phyloP scores from a whole-genome alignment of 2,329 filamentous ascomycete genomes.

The Cordyceps pruinosa region DNA sequence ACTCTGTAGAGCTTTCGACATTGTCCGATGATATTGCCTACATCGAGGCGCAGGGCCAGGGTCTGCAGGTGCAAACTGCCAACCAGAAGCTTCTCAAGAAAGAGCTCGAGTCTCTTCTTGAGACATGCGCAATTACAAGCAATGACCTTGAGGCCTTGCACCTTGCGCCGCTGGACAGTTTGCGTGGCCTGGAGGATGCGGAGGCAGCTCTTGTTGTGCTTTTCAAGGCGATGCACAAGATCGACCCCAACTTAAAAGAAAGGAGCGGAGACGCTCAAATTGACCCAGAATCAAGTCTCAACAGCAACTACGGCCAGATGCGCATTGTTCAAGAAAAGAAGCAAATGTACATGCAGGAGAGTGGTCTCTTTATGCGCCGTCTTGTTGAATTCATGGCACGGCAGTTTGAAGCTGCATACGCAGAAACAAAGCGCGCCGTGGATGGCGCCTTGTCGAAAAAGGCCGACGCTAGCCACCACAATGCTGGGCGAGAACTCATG shows the following conservation, averaged over 20 bases:
- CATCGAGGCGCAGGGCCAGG: constrained; percentile 95
- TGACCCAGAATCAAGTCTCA: constrained; percentile 42
- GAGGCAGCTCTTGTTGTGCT: constrained; percentile 72
- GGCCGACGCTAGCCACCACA: constrained; percentile 64
- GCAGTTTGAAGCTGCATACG: constrained; percentile 70
- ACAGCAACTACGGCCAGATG: constrained; percentile 81
- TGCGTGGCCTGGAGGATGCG: constrained; percentile 66
- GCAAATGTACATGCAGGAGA: constrained; percentile 76
- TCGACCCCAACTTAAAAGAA: constrained; percentile 70
- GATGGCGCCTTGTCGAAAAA: constrained; percentile 56
- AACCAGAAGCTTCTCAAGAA: constrained; percentile 92
- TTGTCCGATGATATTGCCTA: constrained; percentile 93
- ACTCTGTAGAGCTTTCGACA: constrained; percentile 89
- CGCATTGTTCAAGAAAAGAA: constrained; percentile 91
- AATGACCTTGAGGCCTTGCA: constrained; percentile 67
- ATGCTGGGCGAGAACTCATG: constrained; percentile 62
- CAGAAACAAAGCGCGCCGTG: constrained; percentile 60
- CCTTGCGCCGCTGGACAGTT: constrained; percentile 64
- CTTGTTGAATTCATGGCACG: constrained; percentile 75
- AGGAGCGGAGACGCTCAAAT: constrained; percentile 42
- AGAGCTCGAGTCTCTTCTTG: constrained; percentile 81
- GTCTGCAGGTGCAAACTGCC: constrained; percentile 91
- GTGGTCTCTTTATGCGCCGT: constrained; percentile 67
- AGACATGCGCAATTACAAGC: constrained; percentile 81
- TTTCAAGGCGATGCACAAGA: constrained; percentile 89